phyloP scores from a whole-genome alignment of 148 eudicot species.

The Selenicereus undatus region DNA sequence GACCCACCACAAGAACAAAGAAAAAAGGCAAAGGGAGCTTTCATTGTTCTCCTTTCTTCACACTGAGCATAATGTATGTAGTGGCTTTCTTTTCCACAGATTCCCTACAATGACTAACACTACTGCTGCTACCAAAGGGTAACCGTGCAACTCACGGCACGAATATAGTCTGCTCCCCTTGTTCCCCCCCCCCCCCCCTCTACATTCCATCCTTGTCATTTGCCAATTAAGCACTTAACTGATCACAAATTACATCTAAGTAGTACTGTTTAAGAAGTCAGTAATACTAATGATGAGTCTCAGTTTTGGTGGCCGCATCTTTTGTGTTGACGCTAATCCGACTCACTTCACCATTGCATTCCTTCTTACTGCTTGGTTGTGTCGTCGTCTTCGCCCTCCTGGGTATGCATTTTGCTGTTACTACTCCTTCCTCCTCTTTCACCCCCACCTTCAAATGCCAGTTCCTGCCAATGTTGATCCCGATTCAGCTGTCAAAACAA shows the following conservation, averaged over 20 bases:
- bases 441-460: constrained; percentile 28
- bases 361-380: constrained; percentile 21
- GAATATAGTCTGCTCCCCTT: neutral
- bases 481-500: neutral
- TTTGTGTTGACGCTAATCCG: constrained; percentile 11
- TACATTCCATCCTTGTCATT: neutral
- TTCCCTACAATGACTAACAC: neutral
- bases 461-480: constrained; percentile 19
- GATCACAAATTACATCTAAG: constrained; percentile 1
- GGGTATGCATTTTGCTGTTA: constrained; percentile 38
- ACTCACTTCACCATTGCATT: neutral
- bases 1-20: neutral
- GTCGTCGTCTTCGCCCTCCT: constrained; percentile 29
- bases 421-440: constrained; percentile 32
- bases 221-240: neutral
- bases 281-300: neutral
- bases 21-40: neutral
- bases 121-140: neutral
- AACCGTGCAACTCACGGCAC: constrained; percentile 1
- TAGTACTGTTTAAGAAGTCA: neutral
- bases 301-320: neutral
- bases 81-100: neutral
- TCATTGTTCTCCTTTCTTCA: neutral
- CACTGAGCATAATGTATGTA: neutral
- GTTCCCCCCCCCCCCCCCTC: neutral